Evolutionary conservation across 176 grass and related monocot species (phyloP), one percentile per base, ranked within the genome.

Genomic region (Oryza officinalis): DNA sequence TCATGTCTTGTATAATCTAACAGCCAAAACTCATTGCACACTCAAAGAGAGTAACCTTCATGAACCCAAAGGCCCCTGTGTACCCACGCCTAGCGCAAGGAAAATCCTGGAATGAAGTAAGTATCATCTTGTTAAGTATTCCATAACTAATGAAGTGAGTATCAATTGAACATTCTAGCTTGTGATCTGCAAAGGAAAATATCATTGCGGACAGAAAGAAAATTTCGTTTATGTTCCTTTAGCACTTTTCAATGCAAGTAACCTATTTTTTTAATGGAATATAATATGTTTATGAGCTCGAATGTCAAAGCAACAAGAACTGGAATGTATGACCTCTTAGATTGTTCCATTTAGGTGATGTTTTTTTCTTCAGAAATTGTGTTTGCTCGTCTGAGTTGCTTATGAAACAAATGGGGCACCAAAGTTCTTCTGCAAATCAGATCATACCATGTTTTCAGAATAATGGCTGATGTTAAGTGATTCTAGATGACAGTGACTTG

Each of bases 71-170:
- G 67, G 91, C 92, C 60, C 96, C 92, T n/a, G 90, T 95, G 14
- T 95, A 93, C 81, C 96, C 92, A 65, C 87, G 91, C 27, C 65
- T 95, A 63, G 96, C 96, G 3, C 92, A 93, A 83, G 92, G 96
- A 72, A 98, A 93, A 85, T 90, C 79, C 67, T 95, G 91, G 95
- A 85, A 98, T 90, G 89, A 91, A 81, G 95, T 97, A 77, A 93
- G 90, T 85, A 33, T 43, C 71, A 27, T 45, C 80, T 87, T 65
- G 67, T 17, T 68, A 80, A 76, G 27, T 67, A 78, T 67, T 46
- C 18, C 22, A 15, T 74, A 27, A 27, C 4, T 80, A 79, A 87
- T 84, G 82, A 79, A 67, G 85, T 83, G 65, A 90, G 73, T 72
- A 32, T 71, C 71, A 30, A 66, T 0, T 84, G 14, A 74, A 71